A percentile compares a stretch with the other conserved stretches of the same genome.
phyloP scores from a whole-genome alignment of 148 eudicot species.

The Amaranthus cruentus region DNA sequence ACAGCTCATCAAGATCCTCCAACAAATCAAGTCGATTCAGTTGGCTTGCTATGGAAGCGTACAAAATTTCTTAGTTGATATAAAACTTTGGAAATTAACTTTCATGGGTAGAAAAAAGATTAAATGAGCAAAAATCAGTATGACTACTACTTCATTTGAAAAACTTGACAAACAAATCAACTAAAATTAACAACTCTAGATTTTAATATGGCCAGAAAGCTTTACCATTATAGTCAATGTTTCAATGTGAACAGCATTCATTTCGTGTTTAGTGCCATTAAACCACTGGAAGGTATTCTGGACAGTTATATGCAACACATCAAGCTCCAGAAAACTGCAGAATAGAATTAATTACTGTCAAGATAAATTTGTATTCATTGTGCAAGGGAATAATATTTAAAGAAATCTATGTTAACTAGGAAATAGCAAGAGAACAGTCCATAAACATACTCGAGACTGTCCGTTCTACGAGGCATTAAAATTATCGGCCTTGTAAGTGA shows the following conservation, averaged over 20 bases:
- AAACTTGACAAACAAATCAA: background rate
- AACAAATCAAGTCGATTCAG: background rate
- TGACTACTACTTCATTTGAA: background rate
- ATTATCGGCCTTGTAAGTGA: constrained; percentile 89
- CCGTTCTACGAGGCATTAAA: constrained; percentile 84
- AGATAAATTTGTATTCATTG: background rate
- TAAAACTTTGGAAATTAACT: background rate
- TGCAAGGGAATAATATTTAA: background rate
- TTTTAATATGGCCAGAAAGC: constrained; percentile 5
- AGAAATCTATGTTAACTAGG: background rate
- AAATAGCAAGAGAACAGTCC: background rate
- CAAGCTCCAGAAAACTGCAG: constrained; percentile 86
- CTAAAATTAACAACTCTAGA: background rate
- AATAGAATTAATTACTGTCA: constrained; percentile 11
- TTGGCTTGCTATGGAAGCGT: background rate
- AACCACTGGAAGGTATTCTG: constrained; percentile 78
- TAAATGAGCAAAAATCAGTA: background rate
- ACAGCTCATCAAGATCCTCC: background rate
- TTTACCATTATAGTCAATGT: constrained; percentile 66
- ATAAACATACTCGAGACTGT: constrained; percentile 71
- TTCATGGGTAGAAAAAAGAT: background rate
- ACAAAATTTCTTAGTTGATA: background rate
- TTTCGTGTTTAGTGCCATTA: constrained; percentile 59
- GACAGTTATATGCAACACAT: constrained; percentile 89
- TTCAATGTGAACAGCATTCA: constrained; percentile 78